A percentile compares a stretch with the other conserved stretches of the same genome.
These are phyloP conservation scores for Cordyceps tenuipes DNA, from an alignment of 2,329 filamentous ascomycete species.

Conservation along the genomic window DNA sequence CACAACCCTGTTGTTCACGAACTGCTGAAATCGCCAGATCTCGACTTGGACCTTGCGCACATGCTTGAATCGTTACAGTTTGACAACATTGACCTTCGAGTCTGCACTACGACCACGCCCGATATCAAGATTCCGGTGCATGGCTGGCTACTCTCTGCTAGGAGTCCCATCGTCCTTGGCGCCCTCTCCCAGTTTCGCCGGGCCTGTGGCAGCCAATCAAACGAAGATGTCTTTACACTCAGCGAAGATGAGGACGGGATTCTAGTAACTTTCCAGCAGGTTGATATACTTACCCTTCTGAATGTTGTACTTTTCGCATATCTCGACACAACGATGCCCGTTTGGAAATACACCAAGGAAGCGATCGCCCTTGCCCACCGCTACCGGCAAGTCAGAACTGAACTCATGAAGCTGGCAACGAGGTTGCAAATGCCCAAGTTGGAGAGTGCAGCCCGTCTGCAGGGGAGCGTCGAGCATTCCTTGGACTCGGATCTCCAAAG, in stretches of 20 bases:
- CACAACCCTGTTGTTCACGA: slow-evolving; percentile 42
- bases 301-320: slow-evolving; percentile 77
- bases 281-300: slow-evolving; percentile 71
- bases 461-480: slow-evolving; percentile 55
- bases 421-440: slow-evolving; percentile 62
- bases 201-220: slow-evolving; percentile 12
- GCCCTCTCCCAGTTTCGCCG: slow-evolving; percentile 50
- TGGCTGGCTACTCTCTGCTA: slow-evolving; percentile 66
- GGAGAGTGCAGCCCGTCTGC: slow-evolving; percentile 69
- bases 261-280: slow-evolving; percentile 54
- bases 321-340: slow-evolving; percentile 69
- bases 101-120: slow-evolving; percentile 54
- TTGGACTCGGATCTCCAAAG: slow-evolving; percentile 62
- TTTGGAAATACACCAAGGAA: slow-evolving; percentile 73
- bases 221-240: slow-evolving; percentile 23
- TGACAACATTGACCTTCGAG: slow-evolving; percentile 33
- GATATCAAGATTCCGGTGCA: slow-evolving; percentile 72
- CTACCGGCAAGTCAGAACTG: slow-evolving; percentile 71
- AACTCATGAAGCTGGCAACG: slow-evolving; percentile 79
- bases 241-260: slow-evolving; percentile 39
- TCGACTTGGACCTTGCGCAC: slow-evolving; percentile 53
- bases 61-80: slow-evolving; percentile 38
- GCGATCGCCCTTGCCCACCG: slow-evolving; percentile 57
- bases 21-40: slow-evolving; percentile 53
- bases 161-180: slow-evolving; percentile 61